phyloP scores from a whole-genome alignment of 2,329 filamentous ascomycete genomes.

The Microcyclospora tardicrescens region DNA sequence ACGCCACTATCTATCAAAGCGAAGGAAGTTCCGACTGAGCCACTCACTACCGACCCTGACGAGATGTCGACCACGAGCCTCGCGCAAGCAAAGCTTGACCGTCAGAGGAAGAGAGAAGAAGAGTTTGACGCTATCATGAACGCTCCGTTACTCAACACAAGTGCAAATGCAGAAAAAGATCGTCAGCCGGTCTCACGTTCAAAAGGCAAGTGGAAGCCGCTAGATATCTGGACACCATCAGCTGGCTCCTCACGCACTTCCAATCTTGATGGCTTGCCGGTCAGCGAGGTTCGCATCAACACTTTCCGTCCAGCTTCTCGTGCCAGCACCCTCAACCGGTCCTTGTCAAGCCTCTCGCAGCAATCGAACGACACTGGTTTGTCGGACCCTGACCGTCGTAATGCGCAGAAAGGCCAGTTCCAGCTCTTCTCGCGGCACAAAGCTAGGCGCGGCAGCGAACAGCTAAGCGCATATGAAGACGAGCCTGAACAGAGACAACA shows the following conservation, averaged over 20 bases:
- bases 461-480: slow-evolving; percentile 14
- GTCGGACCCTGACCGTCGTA: slow-evolving; percentile 10
- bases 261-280: slow-evolving; percentile 6
- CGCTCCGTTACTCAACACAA: slow-evolving; percentile 1
- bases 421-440: slow-evolving; percentile 19
- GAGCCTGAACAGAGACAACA: slow-evolving; percentile 17
- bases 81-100: slow-evolving; percentile 20
- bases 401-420: slow-evolving; percentile 15
- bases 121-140: slow-evolving; percentile 17
- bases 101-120: slow-evolving; percentile 21
- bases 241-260: slow-evolving; percentile 1
- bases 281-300: slow-evolving; percentile 19
- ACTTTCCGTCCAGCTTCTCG: slow-evolving; percentile 16
- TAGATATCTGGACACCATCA: slow-evolving; percentile 12
- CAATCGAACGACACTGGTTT: slow-evolving; percentile 9
- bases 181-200: slow-evolving; percentile 9
- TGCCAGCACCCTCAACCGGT: slow-evolving; percentile 11
- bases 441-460: slow-evolving; percentile 5
- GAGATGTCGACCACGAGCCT: slow-evolving; percentile 6
- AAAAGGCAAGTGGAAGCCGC: slow-evolving; percentile 18
- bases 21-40: slow-evolving; percentile 3
- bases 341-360: slow-evolving; percentile 16
- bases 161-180: slow-evolving; percentile 3
- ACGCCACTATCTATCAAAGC: not conserved
- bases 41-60: slow-evolving; percentile 4